A percentile compares a stretch with the other conserved stretches of the same genome.
phyloP scores from a whole-genome alignment of 371 early-diverging fungal genomes.

The Mucor racemosus region DNA sequence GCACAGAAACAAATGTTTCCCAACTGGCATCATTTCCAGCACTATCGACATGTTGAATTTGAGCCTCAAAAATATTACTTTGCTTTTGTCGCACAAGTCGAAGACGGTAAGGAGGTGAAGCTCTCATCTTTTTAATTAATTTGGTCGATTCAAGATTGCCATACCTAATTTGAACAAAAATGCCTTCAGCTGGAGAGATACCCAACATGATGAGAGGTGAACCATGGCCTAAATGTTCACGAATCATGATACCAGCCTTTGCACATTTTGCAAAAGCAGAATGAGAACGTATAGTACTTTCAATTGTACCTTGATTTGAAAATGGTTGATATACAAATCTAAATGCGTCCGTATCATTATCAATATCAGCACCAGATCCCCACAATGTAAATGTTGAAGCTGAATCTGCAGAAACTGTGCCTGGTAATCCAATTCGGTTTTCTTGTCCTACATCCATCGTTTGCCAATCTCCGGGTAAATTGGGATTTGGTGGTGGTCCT shows the following conservation, averaged over 20 bases:
- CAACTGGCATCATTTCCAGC: conserved; percentile 16
- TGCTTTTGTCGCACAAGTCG: conserved; percentile 29
- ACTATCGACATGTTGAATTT: conserved; percentile 21
- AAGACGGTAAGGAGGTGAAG: conserved; percentile 45
- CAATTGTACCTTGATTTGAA: conserved; percentile 32
- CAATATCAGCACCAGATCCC: conserved; percentile 51
- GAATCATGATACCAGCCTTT: conserved; percentile 54
- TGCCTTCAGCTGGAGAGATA: conserved; percentile 46
- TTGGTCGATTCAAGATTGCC: conserved; percentile 33
- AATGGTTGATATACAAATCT: conserved; percentile 47
- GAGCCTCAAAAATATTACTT: conserved; percentile 21
- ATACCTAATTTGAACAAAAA: conserved; percentile 41
- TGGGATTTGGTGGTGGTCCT: conserved; percentile 47
- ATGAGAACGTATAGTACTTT: conserved; percentile 42
- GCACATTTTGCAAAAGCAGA: conserved; percentile 53
- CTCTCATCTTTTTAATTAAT: conserved; percentile 40
- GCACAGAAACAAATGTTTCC: conserved; percentile 36
- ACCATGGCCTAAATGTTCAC: conserved; percentile 47
- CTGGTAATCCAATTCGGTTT: conserved; percentile 42
- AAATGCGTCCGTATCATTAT: conserved; percentile 41
- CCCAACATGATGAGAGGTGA: conserved; percentile 48
- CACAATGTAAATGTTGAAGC: conserved; percentile 47
- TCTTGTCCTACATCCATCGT: conserved; percentile 53
- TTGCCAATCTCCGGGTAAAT: conserved; percentile 50
- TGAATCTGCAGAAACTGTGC: conserved; percentile 51